Percentiles rank a stretch among this genome's conserved stretches.
These are phyloP conservation scores for Thielaviopsis cerberus DNA, from an alignment of 2,329 filamentous ascomycete species.

Conservation along the genomic window DNA sequence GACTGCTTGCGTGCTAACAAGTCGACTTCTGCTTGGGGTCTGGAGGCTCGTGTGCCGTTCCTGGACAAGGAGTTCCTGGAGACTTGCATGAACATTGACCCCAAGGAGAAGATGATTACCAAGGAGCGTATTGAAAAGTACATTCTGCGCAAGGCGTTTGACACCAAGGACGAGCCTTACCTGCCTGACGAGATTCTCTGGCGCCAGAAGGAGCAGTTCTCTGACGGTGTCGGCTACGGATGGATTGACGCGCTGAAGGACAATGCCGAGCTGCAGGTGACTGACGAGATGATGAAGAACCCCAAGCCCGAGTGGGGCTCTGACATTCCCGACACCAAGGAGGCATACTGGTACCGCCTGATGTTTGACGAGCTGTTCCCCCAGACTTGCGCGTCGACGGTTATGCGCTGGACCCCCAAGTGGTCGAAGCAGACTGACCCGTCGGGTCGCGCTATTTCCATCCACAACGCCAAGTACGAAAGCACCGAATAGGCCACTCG, in stretches of 20 bases:
- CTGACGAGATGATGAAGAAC: slow-evolving; percentile 96
- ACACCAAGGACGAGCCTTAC: slow-evolving; percentile 75
- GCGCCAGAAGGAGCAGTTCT: slow-evolving; percentile 99
- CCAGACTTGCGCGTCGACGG: slow-evolving; percentile 71
- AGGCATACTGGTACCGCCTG: slow-evolving; percentile 94
- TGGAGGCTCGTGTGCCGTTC: slow-evolving; percentile 95
- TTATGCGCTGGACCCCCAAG: slow-evolving; percentile 90
- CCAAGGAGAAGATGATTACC: slow-evolving; percentile 87
- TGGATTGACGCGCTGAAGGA: slow-evolving; percentile 98
- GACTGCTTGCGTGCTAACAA: slow-evolving; percentile 98
- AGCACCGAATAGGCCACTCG: slow-evolving; percentile 15
- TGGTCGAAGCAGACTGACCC: slow-evolving; percentile 96
- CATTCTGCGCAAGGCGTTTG: slow-evolving; percentile 93
- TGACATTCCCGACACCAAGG: slow-evolving; percentile 90
- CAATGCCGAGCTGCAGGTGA: slow-evolving; percentile 72
- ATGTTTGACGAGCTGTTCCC: slow-evolving; percentile 99
- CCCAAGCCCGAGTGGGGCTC: slow-evolving; percentile 88
- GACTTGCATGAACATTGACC: slow-evolving; percentile 81
- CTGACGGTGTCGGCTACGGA: slow-evolving; percentile 91
- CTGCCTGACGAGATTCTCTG: slow-evolving; percentile 92
- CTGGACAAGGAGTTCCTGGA: slow-evolving; percentile 95
- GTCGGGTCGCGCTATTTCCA: slow-evolving; percentile 68
- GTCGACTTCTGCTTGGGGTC: slow-evolving; percentile 92
- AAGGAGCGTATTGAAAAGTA: slow-evolving; percentile 87
- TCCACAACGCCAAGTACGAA: slow-evolving; percentile 58